Percentiles rank a stretch among this genome's conserved stretches.
Evolutionary conservation across 2,329 filamentous ascomycete genomes (phyloP).

Genomic region (Botrytis fabae): DNA sequence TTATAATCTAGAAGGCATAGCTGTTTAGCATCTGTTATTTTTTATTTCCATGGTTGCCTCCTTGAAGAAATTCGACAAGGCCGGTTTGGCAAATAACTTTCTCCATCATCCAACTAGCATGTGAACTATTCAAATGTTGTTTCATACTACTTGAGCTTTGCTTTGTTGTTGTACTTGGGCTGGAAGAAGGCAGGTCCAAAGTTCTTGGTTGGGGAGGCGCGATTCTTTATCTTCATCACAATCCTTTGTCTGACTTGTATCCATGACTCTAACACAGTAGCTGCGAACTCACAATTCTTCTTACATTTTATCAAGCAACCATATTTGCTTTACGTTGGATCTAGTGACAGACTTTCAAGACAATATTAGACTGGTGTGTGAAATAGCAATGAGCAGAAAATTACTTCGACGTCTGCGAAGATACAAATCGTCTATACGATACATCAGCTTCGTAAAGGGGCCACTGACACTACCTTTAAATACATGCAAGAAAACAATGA

Average conservation of each 20-base stretch:
- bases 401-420: not conserved
- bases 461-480: not conserved
- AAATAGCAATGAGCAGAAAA: not conserved
- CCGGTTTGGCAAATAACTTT: not conserved
- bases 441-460: not conserved
- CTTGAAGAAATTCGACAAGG: not conserved
- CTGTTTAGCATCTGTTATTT: not conserved
- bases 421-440: not conserved
- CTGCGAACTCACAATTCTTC: not conserved
- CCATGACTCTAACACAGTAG: not conserved
- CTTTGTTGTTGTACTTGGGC: not conserved
- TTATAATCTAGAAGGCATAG: not conserved
- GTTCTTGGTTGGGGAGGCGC: not conserved
- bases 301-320: not conserved
- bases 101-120: not conserved
- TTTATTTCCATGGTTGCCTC: not conserved
- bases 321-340: not conserved
- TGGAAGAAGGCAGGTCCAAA: not conserved
- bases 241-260: not conserved
- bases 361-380: not conserved
- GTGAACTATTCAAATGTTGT: not conserved
- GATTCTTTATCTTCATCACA: not conserved
- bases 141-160: not conserved
- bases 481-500: not conserved
- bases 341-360: not conserved